Evolutionary conservation across 768 basidiomycete genomes (phyloP), one percentile per base, ranked within the genome.

Genomic region (button mushroom (Agaricus bisporus)): DNA sequence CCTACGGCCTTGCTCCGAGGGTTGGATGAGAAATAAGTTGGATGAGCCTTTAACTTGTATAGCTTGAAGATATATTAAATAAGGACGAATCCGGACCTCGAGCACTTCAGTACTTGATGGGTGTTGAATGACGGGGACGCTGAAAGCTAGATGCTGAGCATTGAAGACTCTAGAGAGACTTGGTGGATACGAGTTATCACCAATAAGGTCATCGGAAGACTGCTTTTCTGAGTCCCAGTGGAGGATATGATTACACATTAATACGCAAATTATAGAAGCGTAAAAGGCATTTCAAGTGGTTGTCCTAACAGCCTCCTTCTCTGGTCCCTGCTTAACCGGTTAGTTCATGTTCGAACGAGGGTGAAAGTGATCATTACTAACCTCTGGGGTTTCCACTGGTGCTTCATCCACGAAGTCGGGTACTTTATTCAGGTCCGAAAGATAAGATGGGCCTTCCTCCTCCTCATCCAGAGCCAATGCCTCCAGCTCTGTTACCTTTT

Each of bases 331-430:
- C 37, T 52, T 41, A 49, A 28, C 15, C 15, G 9, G n/a, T 48
- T 20, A 15, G 17, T 3, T 17, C 6, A 9, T 8, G 15, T 39
- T 39, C 38, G 56, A 28, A 52, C 56, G 58, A 29, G 32, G 39
- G 48, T 18, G 28, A 15, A 29, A 41, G 15, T 44, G 32, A 58
- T 28, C 22, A 29, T 32, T 39, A 66, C 76, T 49, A 51, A 85
- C 86, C 74, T 89, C 85, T 56, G 67, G 66, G 18, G 76, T 41
- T 61, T 90, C 86, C 22, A 89, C 73, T 12, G 95, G 95, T 11
- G 88, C 73, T 55, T 93, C 87, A 64, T 98, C 95, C 10, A 95
- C 73, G 66, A 97, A 97, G 67, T 97, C 94, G 42, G 95, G 95
- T 12, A 82, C 81, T 65, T 90, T 92, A 69, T 83, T 87, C 51